Evolutionary conservation across 208 protist genomes (phyloP), one percentile per base, ranked within the genome.

Genomic region (Crithidia mellificae): DNA sequence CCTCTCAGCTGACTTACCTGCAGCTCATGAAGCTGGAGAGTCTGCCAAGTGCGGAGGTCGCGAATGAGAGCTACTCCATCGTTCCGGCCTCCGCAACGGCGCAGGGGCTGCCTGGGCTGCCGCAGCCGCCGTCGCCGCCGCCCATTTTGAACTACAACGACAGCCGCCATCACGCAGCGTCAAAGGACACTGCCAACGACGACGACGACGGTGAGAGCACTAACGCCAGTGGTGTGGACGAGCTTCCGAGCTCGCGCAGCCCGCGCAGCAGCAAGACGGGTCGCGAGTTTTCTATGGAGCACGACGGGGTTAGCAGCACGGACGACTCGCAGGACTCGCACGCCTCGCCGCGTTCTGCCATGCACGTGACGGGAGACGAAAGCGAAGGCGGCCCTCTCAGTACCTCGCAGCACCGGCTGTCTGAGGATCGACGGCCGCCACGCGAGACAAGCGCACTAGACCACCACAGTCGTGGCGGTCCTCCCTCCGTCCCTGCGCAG

Each of bases 181-280:
- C n/a, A n/a, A n/a, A n/a, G 6, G 11, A 17, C 15, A 11, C 11
- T 20, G 56, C 3, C 36, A 1, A 1, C 24, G 11, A 11, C 44
- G 17, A 7, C 19, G 15, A 27, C 36, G 11, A 14, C n/a, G 14
- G 20, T 6, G 30, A 34, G 7, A 30, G 11, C 20, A 5, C 15
- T 41, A 20, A 12, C 11, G 17, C 19, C 9, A 27, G 11, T 0
- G 20, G 14, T 25, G 39, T 2, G 39, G 39, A 51, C 24, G 39
- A 36, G 27, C 29, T 14, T 0, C 24, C n/a, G 17, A 63, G 43
- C 41, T 27, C 43, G 12, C 43, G 56, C 12, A 63, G 32, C 11
- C 56, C 43, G 41, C 56, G 56, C 27, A 22, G 56, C 41, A 63
- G 38, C 43, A 51, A 63, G 15, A 63, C 43, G 24, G 17, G 22